Evolutionary conservation across 305 asterid species (phyloP).

Genomic region (Ajuga reptans): DNA sequence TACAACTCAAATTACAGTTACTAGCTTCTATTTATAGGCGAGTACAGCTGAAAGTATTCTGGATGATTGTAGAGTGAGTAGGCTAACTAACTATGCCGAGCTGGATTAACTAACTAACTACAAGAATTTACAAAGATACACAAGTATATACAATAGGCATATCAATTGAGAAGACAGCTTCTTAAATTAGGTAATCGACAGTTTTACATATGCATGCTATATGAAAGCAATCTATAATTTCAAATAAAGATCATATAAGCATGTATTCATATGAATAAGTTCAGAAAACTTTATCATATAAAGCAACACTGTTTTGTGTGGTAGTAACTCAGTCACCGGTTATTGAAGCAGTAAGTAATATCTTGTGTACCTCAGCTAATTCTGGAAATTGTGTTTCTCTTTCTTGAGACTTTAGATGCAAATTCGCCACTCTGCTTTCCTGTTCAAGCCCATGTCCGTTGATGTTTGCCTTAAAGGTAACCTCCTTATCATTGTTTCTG

Average conservation of each 20-base stretch:
- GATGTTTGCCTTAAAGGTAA: constrained; percentile 6
- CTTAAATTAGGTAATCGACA: not conserved
- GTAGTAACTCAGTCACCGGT: not conserved
- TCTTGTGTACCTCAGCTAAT: constrained; percentile 28
- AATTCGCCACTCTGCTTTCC: constrained; percentile 19
- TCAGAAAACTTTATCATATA: not conserved
- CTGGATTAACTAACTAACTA: too few species aligned
- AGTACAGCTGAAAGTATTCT: too few species aligned
- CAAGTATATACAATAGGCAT: not conserved
- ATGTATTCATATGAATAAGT: not conserved
- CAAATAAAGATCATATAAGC: not conserved
- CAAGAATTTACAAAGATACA: too few species aligned
- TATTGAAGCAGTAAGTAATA: not conserved
- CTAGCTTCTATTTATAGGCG: too few species aligned
- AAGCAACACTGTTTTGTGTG: not conserved
- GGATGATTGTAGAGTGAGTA: too few species aligned
- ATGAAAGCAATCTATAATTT: not conserved
- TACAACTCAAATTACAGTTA: too few species aligned
- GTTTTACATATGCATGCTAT: not conserved
- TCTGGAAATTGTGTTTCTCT: constrained; percentile 16
- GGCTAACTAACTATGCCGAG: too few species aligned
- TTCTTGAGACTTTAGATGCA: constrained; percentile 12
- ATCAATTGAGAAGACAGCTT: not conserved
- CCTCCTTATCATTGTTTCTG: constrained; percentile 15
- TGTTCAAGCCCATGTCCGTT: not conserved